phyloP scores from a whole-genome alignment of 495 filamentous ascomycete genomes.

The Xylaria grammica region DNA sequence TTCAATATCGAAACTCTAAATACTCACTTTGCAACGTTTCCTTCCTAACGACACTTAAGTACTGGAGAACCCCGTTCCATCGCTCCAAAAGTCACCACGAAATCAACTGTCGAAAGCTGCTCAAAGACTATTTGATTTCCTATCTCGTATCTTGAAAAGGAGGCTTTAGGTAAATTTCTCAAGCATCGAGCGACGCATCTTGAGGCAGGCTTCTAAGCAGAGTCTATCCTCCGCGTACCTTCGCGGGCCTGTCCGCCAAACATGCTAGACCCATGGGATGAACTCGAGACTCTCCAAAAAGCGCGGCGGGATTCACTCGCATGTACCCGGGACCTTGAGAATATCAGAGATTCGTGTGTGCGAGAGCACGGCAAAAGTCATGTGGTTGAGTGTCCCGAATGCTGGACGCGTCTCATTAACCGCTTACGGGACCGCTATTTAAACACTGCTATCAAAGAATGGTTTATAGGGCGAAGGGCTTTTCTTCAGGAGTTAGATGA shows the following conservation, averaged over 20 bases:
- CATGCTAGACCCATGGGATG: conserved; percentile 42
- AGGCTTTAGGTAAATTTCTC: not conserved
- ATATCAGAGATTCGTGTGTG: conserved; percentile 31
- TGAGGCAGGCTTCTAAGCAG: not conserved
- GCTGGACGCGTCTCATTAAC: conserved; percentile 45
- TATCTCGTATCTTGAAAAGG: not conserved
- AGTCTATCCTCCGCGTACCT: conserved; percentile 4
- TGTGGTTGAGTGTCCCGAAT: conserved; percentile 45
- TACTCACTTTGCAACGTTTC: no score
- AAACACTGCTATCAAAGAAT: conserved; percentile 42
- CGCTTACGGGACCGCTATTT: conserved; percentile 44
- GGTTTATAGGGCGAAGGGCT: conserved; percentile 46
- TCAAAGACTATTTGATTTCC: not conserved
- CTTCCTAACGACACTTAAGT: not conserved
- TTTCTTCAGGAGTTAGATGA: conserved; percentile 48
- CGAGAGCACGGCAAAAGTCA: conserved; percentile 37
- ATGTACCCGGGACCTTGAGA: conserved; percentile 35
- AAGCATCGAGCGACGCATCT: not conserved
- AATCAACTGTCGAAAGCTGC: not conserved
- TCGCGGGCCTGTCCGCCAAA: conserved; percentile 14
- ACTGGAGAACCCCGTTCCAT: not conserved
- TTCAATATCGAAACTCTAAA: not conserved
- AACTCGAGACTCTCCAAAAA: conserved; percentile 37
- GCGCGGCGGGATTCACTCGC: conserved; percentile 30
- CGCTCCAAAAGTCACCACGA: not conserved